These are phyloP conservation scores for Cercospora canescens DNA, from an alignment of 2,329 filamentous ascomycete genomes.

Conservation along the genomic window DNA sequence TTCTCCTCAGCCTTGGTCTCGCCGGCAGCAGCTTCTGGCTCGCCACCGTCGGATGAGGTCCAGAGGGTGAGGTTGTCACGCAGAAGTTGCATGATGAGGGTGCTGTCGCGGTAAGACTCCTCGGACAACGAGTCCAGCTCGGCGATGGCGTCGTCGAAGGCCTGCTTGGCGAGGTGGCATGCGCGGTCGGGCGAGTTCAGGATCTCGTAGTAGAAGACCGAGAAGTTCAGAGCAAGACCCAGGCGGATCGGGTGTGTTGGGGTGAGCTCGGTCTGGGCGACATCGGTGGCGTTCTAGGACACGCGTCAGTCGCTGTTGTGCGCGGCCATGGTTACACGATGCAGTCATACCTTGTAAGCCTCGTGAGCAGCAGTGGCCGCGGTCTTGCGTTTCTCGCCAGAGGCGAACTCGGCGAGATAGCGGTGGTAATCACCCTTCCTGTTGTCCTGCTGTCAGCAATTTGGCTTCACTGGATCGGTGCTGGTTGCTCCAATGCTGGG, in stretches of 20 bases:
- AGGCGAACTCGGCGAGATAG: slow-evolving; percentile 91
- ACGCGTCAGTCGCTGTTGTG: slow-evolving; percentile 22
- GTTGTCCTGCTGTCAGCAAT: slow-evolving; percentile 24
- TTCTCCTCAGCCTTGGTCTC: slow-evolving; percentile 53
- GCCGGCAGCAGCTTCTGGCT: slow-evolving; percentile 65
- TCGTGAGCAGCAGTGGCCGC: slow-evolving; percentile 85
- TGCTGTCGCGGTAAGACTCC: slow-evolving; percentile 98
- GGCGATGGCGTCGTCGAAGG: slow-evolving; percentile 97
- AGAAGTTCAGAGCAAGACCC: slow-evolving; percentile 97
- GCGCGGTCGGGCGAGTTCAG: slow-evolving; percentile 96
- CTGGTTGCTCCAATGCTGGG: not conserved
- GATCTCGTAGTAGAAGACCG: slow-evolving; percentile 99
- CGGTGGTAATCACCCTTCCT: slow-evolving; percentile 99
- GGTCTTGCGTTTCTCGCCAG: slow-evolving; percentile 87
- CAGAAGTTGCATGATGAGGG: slow-evolving; percentile 98
- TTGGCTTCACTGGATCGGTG: not conserved
- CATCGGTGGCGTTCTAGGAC: slow-evolving; percentile 86
- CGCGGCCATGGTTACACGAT: slow-evolving; percentile 10
- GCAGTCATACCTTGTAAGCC: slow-evolving; percentile 84
- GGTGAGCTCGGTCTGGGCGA: slow-evolving; percentile 95
- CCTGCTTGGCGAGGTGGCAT: slow-evolving; percentile 98
- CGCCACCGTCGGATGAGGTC: slow-evolving; percentile 89
- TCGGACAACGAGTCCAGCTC: slow-evolving; percentile 97
- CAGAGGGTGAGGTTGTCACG: slow-evolving; percentile 97
- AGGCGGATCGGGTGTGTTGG: slow-evolving; percentile 98